phyloP scores from a whole-genome alignment of 2,329 filamentous ascomycete genomes.

The Penicillium decumbens region DNA sequence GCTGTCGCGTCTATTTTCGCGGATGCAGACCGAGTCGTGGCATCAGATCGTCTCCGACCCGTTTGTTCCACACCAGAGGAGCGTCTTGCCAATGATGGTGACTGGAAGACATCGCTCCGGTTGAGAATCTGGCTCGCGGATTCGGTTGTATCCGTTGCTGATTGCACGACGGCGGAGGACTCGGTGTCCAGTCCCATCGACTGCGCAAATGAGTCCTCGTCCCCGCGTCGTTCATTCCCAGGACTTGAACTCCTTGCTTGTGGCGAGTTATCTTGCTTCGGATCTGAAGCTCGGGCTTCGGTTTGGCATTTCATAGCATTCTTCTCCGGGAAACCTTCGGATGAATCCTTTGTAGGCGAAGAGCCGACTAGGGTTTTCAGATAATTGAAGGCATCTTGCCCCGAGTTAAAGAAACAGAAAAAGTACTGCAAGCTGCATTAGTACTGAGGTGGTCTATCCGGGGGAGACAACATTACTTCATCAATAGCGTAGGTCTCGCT shows the following conservation, averaged over 20 bases:
- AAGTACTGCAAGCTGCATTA: slow-evolving; percentile 66
- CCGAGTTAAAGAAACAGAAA: slow-evolving; percentile 88
- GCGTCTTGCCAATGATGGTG: slow-evolving; percentile 48
- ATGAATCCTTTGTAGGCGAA: slow-evolving; percentile 48
- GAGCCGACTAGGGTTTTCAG: slow-evolving; percentile 69
- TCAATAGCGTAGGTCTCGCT: slow-evolving; percentile 94
- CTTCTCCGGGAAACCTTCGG: slow-evolving; percentile 24
- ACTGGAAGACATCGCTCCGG: slow-evolving; percentile 82
- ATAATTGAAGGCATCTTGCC: slow-evolving; percentile 75
- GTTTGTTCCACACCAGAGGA: slow-evolving; percentile 26
- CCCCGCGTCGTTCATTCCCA: slow-evolving; percentile 55
- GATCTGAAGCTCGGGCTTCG: slow-evolving; percentile 4
- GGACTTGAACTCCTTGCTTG: slow-evolving; percentile 60
- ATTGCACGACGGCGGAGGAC: slow-evolving; percentile 65
- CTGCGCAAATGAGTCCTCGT: slow-evolving; percentile 71
- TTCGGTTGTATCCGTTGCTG: slow-evolving; percentile 66
- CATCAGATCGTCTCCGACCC: slow-evolving; percentile 31
- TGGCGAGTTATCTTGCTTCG: slow-evolving; percentile 11
- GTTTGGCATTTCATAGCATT: slow-evolving; percentile 13
- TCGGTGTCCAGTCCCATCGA: slow-evolving; percentile 70
- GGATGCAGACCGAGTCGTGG: slow-evolving; percentile 33
- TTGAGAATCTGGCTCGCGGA: slow-evolving; percentile 88
- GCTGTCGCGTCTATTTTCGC: slow-evolving; percentile 21
- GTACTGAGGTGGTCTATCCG: slow-evolving; percentile 1
- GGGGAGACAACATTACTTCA: slow-evolving; percentile 55